Percentiles rank a stretch among this genome's conserved stretches.
Conservation (phyloP, 306 rosid species). For the Rosa rugosa region DNA sequence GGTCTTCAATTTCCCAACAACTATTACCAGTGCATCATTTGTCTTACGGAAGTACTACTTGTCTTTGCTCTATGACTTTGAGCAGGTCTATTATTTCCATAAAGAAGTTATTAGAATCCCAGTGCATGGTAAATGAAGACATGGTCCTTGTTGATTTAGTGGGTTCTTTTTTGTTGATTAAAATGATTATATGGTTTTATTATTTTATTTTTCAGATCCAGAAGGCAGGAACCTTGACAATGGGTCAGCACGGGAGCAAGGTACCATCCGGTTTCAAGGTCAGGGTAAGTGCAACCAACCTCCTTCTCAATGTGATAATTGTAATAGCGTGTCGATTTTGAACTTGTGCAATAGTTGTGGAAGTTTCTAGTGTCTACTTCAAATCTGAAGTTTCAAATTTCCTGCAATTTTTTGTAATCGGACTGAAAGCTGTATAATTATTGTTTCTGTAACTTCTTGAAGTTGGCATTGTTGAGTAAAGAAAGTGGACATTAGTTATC, state of each 20-base stretch:
- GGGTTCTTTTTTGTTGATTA: constrained; percentile 16
- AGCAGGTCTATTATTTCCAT: constrained; percentile 78
- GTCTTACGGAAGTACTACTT: constrained; percentile 67
- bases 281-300: constrained; percentile 32
- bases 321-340: constrained; percentile 1
- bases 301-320: constrained; percentile 9
- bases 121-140: constrained; percentile 41
- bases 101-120: constrained; percentile 44
- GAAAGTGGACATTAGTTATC: not conserved
- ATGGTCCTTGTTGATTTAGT: constrained; percentile 11
- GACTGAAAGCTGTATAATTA: too few species aligned
- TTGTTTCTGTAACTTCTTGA: too few species aligned
- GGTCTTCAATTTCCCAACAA: constrained; percentile 58
- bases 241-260: constrained; percentile 37
- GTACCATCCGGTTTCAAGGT: constrained; percentile 39
- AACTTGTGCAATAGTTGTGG: constrained; percentile 11
- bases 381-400: too few species aligned
- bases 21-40: constrained; percentile 73
- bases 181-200: constrained; percentile 1
- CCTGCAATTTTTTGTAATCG: too few species aligned
- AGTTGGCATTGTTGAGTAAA: not conserved
- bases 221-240: constrained; percentile 26
- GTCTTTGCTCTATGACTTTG: constrained; percentile 77
- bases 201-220: constrained; percentile 41
- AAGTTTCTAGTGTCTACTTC: not conserved